These are phyloP conservation scores for Leptographium lundbergii DNA, from an alignment of 2,329 filamentous ascomycete genomes.

Conservation along the genomic window DNA sequence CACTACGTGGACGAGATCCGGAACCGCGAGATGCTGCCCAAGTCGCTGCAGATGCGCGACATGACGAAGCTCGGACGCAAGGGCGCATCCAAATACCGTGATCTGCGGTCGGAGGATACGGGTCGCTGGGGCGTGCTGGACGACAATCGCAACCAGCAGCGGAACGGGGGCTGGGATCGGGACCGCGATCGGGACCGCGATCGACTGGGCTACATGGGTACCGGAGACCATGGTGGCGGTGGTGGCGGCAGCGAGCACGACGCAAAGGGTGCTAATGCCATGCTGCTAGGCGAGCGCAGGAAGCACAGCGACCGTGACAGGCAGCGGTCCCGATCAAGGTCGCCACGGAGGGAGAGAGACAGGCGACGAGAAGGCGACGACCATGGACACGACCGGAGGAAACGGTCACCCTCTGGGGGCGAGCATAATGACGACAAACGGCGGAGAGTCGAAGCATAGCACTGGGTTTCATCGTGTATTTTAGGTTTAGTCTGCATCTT, in stretches of 20 bases:
- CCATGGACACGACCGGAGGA: constrained; percentile 33
- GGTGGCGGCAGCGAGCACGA: constrained; percentile 40
- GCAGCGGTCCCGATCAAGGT: constrained; percentile 3
- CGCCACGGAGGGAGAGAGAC: constrained; percentile 15
- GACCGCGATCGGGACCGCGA: constrained; percentile 11
- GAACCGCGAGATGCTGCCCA: constrained; percentile 71
- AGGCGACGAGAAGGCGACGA: constrained; percentile 25
- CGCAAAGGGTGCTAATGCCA: constrained; percentile 55
- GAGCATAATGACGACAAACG: constrained; percentile 40
- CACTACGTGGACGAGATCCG: constrained; percentile 71
- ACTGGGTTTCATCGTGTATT: neutral
- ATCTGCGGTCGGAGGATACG: constrained; percentile 82
- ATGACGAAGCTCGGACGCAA: constrained; percentile 91
- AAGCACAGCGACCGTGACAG: constrained; percentile 4
- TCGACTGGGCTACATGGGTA: neutral
- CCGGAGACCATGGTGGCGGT: constrained; percentile 20
- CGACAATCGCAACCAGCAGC: constrained; percentile 29
- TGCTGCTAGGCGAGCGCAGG: constrained; percentile 53
- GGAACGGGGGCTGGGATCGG: constrained; percentile 18
- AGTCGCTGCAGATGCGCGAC: constrained; percentile 86
- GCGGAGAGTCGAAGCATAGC: constrained; percentile 34
- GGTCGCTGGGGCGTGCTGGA: constrained; percentile 66
- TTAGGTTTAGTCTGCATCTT: neutral
- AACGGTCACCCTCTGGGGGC: constrained; percentile 44
- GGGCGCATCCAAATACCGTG: constrained; percentile 79